Conservation (phyloP, 1,284 basidiomycete genomes). For the Ustilago crameri region DNA sequence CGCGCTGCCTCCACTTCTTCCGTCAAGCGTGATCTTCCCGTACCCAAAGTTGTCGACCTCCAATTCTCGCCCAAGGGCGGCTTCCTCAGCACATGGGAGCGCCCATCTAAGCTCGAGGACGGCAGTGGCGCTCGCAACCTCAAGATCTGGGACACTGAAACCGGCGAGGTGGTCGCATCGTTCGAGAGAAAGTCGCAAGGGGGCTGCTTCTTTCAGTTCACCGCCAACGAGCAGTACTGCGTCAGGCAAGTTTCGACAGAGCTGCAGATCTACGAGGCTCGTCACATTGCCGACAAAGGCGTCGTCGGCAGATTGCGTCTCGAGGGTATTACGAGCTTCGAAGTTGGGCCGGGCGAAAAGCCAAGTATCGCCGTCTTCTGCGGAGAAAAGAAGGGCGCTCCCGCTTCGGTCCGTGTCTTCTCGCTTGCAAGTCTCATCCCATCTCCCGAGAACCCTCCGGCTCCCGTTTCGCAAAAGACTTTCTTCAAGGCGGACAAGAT, state of each 20-base stretch:
- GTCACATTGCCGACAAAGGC: conserved; percentile 78
- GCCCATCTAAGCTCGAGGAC: conserved; percentile 81
- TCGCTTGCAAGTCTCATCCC: conserved; percentile 76
- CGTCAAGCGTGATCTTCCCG: conserved; percentile 57
- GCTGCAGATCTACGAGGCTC: conserved; percentile 85
- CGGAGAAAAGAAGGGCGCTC: conserved; percentile 95
- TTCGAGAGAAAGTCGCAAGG: conserved; percentile 87
- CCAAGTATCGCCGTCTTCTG: conserved; percentile 88
- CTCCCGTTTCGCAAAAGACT: conserved; percentile 75
- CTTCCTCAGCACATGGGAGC: conserved; percentile 93
- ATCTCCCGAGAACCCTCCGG: conserved; percentile 75
- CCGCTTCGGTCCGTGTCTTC: conserved; percentile 87
- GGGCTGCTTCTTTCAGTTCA: conserved; percentile 82
- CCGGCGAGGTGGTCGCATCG: conserved; percentile 81
- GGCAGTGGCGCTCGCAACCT: conserved; percentile 82
- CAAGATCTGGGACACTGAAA: conserved; percentile 82
- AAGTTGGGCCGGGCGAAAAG: conserved; percentile 83
- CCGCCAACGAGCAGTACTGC: conserved; percentile 87
- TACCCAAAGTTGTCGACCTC: conserved; percentile 82
- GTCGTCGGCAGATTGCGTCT: conserved; percentile 82
- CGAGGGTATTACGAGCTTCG: conserved; percentile 81
- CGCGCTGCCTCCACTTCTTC: conserved; percentile 55
- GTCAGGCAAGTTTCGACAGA: conserved; percentile 84
- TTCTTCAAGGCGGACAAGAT: conserved; percentile 97
- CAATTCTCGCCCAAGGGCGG: conserved; percentile 91